These are phyloP conservation scores for Borovskyia barvae DNA, from an alignment of 208 protist genomes.

Conservation along the genomic window DNA sequence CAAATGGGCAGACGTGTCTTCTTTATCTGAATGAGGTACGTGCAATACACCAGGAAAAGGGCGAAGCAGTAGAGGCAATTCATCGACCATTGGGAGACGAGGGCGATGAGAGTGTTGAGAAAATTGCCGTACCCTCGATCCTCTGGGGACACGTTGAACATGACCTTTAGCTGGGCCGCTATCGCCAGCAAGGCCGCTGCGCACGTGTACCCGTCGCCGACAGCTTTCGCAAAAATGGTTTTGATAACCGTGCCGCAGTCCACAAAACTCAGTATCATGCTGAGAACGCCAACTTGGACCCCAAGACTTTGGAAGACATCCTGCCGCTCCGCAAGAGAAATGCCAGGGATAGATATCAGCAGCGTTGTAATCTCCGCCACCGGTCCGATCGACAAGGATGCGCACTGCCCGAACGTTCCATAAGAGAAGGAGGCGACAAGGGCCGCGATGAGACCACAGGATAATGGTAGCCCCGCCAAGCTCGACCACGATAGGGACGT, in stretches of 20 bases:
- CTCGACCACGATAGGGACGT: slow-evolving; percentile 50
- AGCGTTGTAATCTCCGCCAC: slow-evolving; percentile 56
- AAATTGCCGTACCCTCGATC: slow-evolving; percentile 33
- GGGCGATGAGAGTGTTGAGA: slow-evolving; percentile 27
- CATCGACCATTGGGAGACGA: slow-evolving; percentile 18
- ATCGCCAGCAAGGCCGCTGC: slow-evolving; percentile 49
- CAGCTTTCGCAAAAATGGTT: slow-evolving; percentile 51
- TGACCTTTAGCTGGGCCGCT: slow-evolving; percentile 42
- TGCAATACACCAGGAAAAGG: slow-evolving; percentile 42
- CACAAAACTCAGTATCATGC: slow-evolving; percentile 43
- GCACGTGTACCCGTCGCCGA: slow-evolving; percentile 59
- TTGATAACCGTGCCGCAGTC: slow-evolving; percentile 58
- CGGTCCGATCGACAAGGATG: slow-evolving; percentile 38
- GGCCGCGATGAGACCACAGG: slow-evolving; percentile 41
- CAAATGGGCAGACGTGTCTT: slow-evolving; percentile 38
- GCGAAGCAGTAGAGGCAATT: slow-evolving; percentile 43
- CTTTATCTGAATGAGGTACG: slow-evolving; percentile 54
- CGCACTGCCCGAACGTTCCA: slow-evolving; percentile 46
- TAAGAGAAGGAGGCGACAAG: slow-evolving; percentile 43
- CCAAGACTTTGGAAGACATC: slow-evolving; percentile 37
- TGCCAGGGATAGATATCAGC: slow-evolving; percentile 48
- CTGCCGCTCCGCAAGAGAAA: slow-evolving; percentile 19
- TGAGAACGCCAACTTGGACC: slow-evolving; percentile 47
- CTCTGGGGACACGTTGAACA: slow-evolving; percentile 43
- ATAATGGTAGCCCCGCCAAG: slow-evolving; percentile 34